Percentiles rank a stretch among this genome's conserved stretches.
These are phyloP conservation scores for Podaxis mareebaensis DNA, from an alignment of 768 basidiomycete genomes.

Conservation along the genomic window DNA sequence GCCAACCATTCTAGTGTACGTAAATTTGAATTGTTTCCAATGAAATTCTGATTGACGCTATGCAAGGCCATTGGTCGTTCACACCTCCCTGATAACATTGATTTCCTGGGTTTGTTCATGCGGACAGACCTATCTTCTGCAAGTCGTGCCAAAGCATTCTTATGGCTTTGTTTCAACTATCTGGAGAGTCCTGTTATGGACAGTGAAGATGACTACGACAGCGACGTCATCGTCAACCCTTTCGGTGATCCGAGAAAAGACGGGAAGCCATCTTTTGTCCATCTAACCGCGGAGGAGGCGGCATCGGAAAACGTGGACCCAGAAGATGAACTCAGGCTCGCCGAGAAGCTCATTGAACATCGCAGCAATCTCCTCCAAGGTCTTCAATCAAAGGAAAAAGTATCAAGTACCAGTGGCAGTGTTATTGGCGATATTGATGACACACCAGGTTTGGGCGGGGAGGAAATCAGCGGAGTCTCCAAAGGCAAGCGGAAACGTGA, in stretches of 20 bases:
- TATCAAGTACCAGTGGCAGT: constrained; percentile 20
- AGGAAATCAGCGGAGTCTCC: constrained; percentile 10
- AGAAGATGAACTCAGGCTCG: constrained; percentile 39
- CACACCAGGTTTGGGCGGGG: constrained; percentile 15
- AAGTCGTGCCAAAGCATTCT: constrained; percentile 76
- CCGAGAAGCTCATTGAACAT: constrained; percentile 39
- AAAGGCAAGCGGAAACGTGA: constrained; percentile 26
- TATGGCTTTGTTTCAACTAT: constrained; percentile 85
- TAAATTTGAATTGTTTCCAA: constrained; percentile 5
- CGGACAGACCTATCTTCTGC: constrained; percentile 69
- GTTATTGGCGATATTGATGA: constrained; percentile 24
- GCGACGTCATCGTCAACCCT: constrained; percentile 47
- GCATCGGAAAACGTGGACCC: constrained; percentile 48
- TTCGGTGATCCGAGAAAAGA: constrained; percentile 52
- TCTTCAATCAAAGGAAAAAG: constrained; percentile 28
- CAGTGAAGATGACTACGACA: constrained; percentile 40
- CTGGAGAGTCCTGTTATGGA: constrained; percentile 47
- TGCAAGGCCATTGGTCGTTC: constrained; percentile 53
- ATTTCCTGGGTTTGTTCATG: constrained; percentile 82
- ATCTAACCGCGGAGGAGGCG: constrained; percentile 40
- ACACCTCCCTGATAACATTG: constrained; percentile 72
- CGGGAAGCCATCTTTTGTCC: constrained; percentile 37
- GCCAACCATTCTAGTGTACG: constrained; percentile 57
- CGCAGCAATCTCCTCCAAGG: constrained; percentile 36
- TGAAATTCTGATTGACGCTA: not conserved